These are phyloP conservation scores for Chamaenerion angustifolium DNA, from an alignment of 345 rosid genomes.

Conservation along the genomic window DNA sequence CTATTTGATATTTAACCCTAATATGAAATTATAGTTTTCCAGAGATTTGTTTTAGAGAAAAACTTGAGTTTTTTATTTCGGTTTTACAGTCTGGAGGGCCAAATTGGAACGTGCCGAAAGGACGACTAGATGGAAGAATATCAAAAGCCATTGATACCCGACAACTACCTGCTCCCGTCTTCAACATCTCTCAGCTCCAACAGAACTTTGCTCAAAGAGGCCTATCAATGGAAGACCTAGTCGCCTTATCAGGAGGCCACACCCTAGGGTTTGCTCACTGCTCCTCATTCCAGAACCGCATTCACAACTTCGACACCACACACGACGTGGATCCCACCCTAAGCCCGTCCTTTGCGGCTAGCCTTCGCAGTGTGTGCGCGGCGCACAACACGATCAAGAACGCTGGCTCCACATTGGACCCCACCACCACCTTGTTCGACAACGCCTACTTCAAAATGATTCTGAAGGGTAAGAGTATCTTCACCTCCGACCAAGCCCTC, in stretches of 20 bases:
- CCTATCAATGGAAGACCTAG: constrained; percentile 52
- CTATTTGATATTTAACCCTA: too few species aligned
- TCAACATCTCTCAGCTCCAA: constrained; percentile 55
- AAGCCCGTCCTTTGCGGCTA: constrained; percentile 48
- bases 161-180: constrained; percentile 65
- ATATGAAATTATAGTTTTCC: too few species aligned
- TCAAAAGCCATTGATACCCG: constrained; percentile 68
- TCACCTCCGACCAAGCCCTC: constrained; percentile 80
- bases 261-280: constrained; percentile 85
- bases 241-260: constrained; percentile 84
- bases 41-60: too few species aligned
- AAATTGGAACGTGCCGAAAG: constrained; percentile 73
- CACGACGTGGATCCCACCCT: constrained; percentile 49
- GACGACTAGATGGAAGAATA: constrained; percentile 77
- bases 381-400: constrained; percentile 43
- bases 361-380: constrained; percentile 37
- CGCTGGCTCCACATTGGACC: constrained; percentile 52
- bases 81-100: constrained; percentile 76
- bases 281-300: constrained; percentile 70
- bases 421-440: constrained; percentile 32
- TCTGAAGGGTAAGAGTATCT: constrained; percentile 48
- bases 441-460: constrained; percentile 58
- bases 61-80: neutral
- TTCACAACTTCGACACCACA: constrained; percentile 54
- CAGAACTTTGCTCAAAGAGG: constrained; percentile 79